These are phyloP conservation scores for Penicillium sp. DNA, from an alignment of 2,329 filamentous ascomycete species.

Conservation along the genomic window DNA sequence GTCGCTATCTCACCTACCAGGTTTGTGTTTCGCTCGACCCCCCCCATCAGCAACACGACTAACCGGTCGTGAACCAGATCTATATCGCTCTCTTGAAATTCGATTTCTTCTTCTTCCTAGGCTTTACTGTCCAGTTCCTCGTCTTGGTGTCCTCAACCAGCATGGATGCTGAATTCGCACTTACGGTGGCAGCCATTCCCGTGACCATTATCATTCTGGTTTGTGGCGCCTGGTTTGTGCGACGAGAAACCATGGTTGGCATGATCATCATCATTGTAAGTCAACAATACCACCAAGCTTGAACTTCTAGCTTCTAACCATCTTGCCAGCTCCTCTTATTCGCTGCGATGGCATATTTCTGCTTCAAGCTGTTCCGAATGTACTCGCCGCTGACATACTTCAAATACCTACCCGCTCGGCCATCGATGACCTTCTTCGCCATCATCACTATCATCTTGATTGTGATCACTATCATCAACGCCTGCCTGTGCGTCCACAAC, in stretches of 20 bases:
- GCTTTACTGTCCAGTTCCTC: slow-evolving; percentile 96
- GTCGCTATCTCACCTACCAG: slow-evolving; percentile 94
- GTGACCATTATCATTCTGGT: slow-evolving; percentile 87
- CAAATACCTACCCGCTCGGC: slow-evolving; percentile 74
- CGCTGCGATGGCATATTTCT: slow-evolving; percentile 86
- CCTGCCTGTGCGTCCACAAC: slow-evolving; percentile 82
- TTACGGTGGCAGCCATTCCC: slow-evolving; percentile 86
- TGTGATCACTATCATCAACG: slow-evolving; percentile 81
- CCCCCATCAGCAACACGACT: slow-evolving; percentile 18
- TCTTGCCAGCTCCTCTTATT: slow-evolving; percentile 67
- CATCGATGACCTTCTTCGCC: slow-evolving; percentile 88
- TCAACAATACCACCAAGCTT: slow-evolving; percentile 14
- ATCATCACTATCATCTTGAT: slow-evolving; percentile 88
- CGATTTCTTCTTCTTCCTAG: slow-evolving; percentile 99
- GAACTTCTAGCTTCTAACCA: slow-evolving; percentile 13
- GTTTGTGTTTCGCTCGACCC: slow-evolving; percentile 48
- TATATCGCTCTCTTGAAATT: slow-evolving; percentile 98
- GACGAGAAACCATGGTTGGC: slow-evolving; percentile 74
- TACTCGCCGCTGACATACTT: slow-evolving; percentile 62
- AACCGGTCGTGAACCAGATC: slow-evolving; percentile 59
- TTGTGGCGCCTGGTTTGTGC: slow-evolving; percentile 78
- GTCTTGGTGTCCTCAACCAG: slow-evolving; percentile 76
- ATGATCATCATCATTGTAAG: slow-evolving; percentile 71
- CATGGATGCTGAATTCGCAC: slow-evolving; percentile 70
- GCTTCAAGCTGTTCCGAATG: slow-evolving; percentile 97